Evolutionary conservation across 1,284 basidiomycete species (phyloP), one percentile per base, ranked within the genome.

Genomic region (Leccinum pachyderme): DNA sequence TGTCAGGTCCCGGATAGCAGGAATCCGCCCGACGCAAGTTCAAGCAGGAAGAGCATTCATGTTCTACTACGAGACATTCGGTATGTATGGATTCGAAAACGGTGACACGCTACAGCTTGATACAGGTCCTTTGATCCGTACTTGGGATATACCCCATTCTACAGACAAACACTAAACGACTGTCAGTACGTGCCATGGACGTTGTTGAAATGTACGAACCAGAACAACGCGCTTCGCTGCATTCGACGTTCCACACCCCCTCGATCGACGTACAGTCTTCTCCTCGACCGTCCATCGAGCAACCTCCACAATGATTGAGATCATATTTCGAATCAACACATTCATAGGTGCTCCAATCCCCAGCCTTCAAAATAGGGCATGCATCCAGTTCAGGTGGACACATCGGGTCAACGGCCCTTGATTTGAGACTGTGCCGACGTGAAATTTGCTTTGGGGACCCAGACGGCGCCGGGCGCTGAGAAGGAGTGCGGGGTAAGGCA

Each of bases 291-390:
- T 77, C 72, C 7, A 81, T 78, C 5, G 80, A 72, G 67, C 89
- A 93, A 43, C 91, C 91, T 63, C 89, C 89, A 69, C 90, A 93
- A 48, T 82, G 81, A 58, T 78, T 73, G 41, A 87, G 75, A 59
- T 87, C 84, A 31, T 71, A 71, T 12, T 66, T 60, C 50, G 76
- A 78, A 67, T 87, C 82, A 45, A 86, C 59, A 59, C 87, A 90
- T 67, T 89, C 87, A 62, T 80, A 86, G 53, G 83, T 80, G 39
- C 73, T 75, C 25, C 67, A 49, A 29, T 65, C 64, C 9, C 61
- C 64, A 22, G 73, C 57, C 29, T 75, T 77, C 13, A 70, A 53
- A 59, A 88, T 76, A 24, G 85, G 83, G 73, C 87, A 90, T 39
- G 85, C 85, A 35, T 82, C 76, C 29, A 84, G 69, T 28, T 76